Evolutionary conservation across 441 rosid species (phyloP).

Genomic region (Populus tomentosa): DNA sequence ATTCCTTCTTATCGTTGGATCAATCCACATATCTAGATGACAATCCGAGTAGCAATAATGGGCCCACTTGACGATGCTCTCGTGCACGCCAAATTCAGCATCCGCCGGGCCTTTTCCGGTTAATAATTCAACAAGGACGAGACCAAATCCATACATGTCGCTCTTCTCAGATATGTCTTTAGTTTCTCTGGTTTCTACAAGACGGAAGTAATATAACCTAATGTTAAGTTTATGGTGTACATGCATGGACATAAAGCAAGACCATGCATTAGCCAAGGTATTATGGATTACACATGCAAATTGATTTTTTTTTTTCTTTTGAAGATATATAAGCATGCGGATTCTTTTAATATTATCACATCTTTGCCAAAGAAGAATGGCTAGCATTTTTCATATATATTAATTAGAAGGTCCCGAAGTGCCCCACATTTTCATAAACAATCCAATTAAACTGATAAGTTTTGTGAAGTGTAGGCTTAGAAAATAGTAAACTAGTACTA

Average conservation of each 20-base stretch:
- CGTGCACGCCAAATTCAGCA: slow-evolving; percentile 46
- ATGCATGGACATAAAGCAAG: neutral
- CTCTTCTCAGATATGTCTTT: slow-evolving; percentile 49
- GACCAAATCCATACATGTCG: slow-evolving; percentile 63
- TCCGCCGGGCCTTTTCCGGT: slow-evolving; percentile 61
- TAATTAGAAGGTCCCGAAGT: no score
- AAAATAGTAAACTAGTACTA: no score
- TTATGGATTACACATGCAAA: neutral
- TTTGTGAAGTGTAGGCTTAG: no score
- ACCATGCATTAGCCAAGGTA: neutral
- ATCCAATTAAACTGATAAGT: no score
- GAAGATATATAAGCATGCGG: neutral
- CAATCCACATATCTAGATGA: slow-evolving; percentile 63
- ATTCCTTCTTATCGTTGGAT: slow-evolving; percentile 38
- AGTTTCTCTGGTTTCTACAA: slow-evolving; percentile 52
- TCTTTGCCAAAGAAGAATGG: no score
- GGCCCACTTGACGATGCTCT: slow-evolving; percentile 65
- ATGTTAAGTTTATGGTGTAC: neutral
- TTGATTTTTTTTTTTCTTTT: neutral
- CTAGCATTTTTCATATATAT: no score
- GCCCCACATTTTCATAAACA: no score
- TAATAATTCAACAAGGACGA: slow-evolving; percentile 55
- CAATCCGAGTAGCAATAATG: slow-evolving; percentile 67
- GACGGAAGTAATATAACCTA: no score
- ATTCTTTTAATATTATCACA: no score